Base-by-base conservation (phyloP, 805 yeast species). In the Cyberlindnera suaveolens region DNA sequence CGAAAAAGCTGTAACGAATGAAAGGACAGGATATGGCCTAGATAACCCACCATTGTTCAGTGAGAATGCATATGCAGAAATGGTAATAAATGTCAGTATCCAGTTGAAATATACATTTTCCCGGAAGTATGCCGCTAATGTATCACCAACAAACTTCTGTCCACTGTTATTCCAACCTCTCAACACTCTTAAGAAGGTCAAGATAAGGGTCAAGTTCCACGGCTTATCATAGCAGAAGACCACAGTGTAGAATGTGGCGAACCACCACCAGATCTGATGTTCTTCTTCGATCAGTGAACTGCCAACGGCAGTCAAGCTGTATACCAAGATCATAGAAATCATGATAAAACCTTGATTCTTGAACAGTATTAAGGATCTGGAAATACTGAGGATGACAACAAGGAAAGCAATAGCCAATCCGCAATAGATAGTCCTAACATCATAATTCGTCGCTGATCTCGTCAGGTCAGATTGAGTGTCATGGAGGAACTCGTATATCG, bases 241-340 rank as follows among this genome's bases (percentile, higher is more conserved):
- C 0, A 54, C 40, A 5, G 54, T 17, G 33, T 62, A 54, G 14
- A 52, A 36, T 1, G 55, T 50, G 5, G 51, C 59, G 18, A 75
- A 65, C 80, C 87, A 85, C 86, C 95, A 93, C 99, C 99, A 93
- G 15, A 90, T 62, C 58, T 90, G 96, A 58, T 93, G 95, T 58
- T 93, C 99, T 61, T 93, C 99, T 57, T 93, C 99, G 15, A 93
- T 84, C 44, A 90, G 70, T 23, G 96, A 90, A 47, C 95, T 87
- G 10, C 90, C 96, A 65, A 90, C 87, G 50, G 82, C 72, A 0
- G 86, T 71, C 0, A 69, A 31, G 3, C 82, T 74, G 42, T 80
- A 71, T 0, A 68, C 38, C 33, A 71, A 35, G 16, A 66, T 37
- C 52, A 56, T 56, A 16, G 54, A 61, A 27, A 55, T 54, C 7